A percentile compares a stretch with the other conserved stretches of the same genome.
phyloP scores from a whole-genome alignment of 257 asterid species.

The Hygrophila difformis region DNA sequence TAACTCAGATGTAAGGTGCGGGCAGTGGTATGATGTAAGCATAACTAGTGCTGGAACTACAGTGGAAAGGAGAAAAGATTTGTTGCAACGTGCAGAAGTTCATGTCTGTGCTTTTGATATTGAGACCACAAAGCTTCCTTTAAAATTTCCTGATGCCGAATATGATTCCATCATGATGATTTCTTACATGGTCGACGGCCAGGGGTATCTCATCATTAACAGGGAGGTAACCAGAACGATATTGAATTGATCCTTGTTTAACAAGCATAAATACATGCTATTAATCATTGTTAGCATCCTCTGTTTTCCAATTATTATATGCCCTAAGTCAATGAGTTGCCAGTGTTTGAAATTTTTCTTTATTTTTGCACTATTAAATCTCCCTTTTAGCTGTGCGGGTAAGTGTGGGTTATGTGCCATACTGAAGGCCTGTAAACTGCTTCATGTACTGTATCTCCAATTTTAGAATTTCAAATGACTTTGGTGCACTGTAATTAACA shows the following conservation, averaged over 20 bases:
- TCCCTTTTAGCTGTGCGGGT: background rate
- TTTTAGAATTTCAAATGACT: constrained; percentile 1
- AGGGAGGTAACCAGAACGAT: constrained; percentile 55
- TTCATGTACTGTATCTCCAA: too few relatives aligned
- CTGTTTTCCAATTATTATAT: constrained; percentile 3
- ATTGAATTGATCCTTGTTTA: constrained; percentile 3
- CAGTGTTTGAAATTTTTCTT: constrained; percentile 7
- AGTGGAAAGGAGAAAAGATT: constrained; percentile 75
- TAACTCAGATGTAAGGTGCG: constrained; percentile 77
- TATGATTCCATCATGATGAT: constrained; percentile 97
- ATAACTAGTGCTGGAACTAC: constrained; percentile 60
- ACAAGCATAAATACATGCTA: constrained; percentile 5
- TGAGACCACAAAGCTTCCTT: constrained; percentile 95
- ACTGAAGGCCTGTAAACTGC: too few relatives aligned
- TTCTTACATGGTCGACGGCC: constrained; percentile 98
- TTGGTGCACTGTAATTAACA: background rate
- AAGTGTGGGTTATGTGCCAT: background rate
- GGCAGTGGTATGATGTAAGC: constrained; percentile 95
- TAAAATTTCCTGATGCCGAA: constrained; percentile 97
- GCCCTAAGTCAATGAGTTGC: constrained; percentile 11
- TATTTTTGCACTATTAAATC: constrained; percentile 1
- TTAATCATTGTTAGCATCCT: constrained; percentile 1
- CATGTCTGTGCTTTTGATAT: constrained; percentile 99
- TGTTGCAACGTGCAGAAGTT: constrained; percentile 97
- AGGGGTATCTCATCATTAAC: constrained; percentile 88